Base-by-base conservation (phyloP, 2,329 filamentous ascomycete species). In the Zasmidium cellare region DNA sequence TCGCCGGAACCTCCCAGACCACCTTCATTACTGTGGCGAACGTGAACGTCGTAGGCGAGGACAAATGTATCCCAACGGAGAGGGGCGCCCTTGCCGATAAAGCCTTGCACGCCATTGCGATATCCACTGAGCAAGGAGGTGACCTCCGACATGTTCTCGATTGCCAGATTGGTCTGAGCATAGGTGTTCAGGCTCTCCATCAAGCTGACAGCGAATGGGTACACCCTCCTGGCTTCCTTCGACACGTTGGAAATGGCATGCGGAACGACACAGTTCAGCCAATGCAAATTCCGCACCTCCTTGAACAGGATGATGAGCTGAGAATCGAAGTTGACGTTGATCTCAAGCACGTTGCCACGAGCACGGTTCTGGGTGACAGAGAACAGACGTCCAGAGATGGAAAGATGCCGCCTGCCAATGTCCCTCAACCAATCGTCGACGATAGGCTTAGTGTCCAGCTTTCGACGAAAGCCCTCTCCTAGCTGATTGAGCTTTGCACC, bases 151-250 rank as follows among this genome's bases (percentile, higher is more conserved):
- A 99, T 93, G 55, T 89, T 85, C 18, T 86, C 81, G 59, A 99
- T 96, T 51, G 90, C 86, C 25, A 91, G 87, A 66, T 89, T 88
- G 0, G 92, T 97, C 75, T 97, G 93, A 1, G 91, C 85, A 63
- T 96, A 88, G 0, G 92, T 97, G 58, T 92, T 86, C n/a, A 97
- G 91, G 69, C 92, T 97, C 77, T 99, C 94, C 92, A 99, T 99
- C 65, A 99, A 78, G 71, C 92, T 97, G 64, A 99, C 92, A 22
- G 96, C 94, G 70, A 96, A 99, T 0, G 94, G 94, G 68, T 99
- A 99, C 3, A 99, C 94, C 53, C 94, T 86, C 76, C 97, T 96
- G n/a, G 94, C 96, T 73, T 99, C 94, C 75, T 97, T 99, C 1
- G 96, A 96, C 54, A 96, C 91, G 63, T 91, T 97, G 75, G 89